phyloP scores from a whole-genome alignment of 768 basidiomycete genomes.

The Hericium rajendrae region DNA sequence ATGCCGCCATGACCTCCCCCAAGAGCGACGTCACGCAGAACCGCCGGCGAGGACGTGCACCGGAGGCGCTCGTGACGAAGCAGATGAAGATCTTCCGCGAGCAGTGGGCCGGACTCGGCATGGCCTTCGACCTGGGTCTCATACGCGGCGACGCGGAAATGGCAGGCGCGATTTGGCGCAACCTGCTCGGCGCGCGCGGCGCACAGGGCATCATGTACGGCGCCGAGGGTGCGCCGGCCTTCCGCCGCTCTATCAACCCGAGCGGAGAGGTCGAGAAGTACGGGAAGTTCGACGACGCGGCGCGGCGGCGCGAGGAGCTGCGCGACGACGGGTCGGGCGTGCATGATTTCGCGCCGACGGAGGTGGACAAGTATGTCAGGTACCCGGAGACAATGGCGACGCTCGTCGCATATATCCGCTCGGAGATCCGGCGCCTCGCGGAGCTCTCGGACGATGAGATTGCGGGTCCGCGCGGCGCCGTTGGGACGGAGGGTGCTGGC shows the following conservation, averaged over 20 bases:
- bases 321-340: constrained; percentile 65
- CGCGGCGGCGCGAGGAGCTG: constrained; percentile 44
- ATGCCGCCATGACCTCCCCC: constrained; percentile 12
- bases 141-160: constrained; percentile 67
- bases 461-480: neutral
- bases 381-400: constrained; percentile 70
- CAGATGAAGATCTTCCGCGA: constrained; percentile 92
- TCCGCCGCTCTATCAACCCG: constrained; percentile 61
- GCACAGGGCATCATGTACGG: constrained; percentile 51
- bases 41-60: constrained; percentile 36
- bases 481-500: constrained; percentile 8
- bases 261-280: constrained; percentile 56
- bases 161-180: constrained; percentile 86
- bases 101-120: constrained; percentile 78
- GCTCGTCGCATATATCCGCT: constrained; percentile 32
- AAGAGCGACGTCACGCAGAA: neutral
- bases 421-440: constrained; percentile 10
- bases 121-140: constrained; percentile 73
- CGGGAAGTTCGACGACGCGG: constrained; percentile 35
- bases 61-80: constrained; percentile 69
- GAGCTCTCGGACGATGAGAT: constrained; percentile 5
- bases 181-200: constrained; percentile 78
- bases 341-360: constrained; percentile 51
- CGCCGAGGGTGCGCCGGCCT: constrained; percentile 22
- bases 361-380: constrained; percentile 58